These are phyloP conservation scores for Calonectria pteridis DNA, from an alignment of 2,329 filamentous ascomycete species.

Conservation along the genomic window DNA sequence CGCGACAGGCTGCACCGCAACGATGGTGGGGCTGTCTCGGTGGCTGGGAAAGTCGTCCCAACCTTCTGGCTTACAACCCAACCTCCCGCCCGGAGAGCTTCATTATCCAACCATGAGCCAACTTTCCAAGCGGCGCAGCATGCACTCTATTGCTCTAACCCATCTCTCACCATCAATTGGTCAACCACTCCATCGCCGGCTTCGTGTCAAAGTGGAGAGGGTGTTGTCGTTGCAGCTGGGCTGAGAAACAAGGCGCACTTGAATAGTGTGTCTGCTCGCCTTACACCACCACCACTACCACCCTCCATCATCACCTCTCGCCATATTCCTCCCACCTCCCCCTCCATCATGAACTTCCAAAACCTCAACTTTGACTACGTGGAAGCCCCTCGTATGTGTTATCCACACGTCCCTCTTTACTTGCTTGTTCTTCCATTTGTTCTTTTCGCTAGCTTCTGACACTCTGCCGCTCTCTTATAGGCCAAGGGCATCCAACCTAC, in stretches of 20 bases:
- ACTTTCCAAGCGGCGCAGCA: constrained; percentile 42
- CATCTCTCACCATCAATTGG: constrained; percentile 51
- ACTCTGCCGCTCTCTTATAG: constrained; percentile 29
- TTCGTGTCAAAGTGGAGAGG: constrained; percentile 47
- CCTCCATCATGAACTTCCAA: constrained; percentile 54
- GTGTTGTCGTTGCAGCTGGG: constrained; percentile 27
- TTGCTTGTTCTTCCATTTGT: not conserved
- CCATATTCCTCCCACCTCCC: constrained; percentile 23
- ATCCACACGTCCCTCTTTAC: constrained; percentile 12
- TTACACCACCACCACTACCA: constrained; percentile 11
- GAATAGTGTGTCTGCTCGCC: not conserved
- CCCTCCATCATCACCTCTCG: not conserved
- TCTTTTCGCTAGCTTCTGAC: constrained; percentile 10
- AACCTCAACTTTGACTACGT: constrained; percentile 52
- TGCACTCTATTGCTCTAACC: constrained; percentile 49
- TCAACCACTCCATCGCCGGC: constrained; percentile 36
- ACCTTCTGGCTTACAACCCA: constrained; percentile 44
- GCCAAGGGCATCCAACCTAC: constrained; percentile 42
- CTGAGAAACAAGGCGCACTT: not conserved
- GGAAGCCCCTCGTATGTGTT: constrained; percentile 52
- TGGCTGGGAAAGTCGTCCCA: constrained; percentile 44
- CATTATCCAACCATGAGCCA: constrained; percentile 51
- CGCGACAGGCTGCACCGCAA: constrained; percentile 13
- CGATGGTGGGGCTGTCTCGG: constrained; percentile 38
- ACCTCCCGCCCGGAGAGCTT: constrained; percentile 43